These are phyloP conservation scores for Aspergillus intermedius DNA, from an alignment of 2,329 filamentous ascomycete genomes.

Conservation along the genomic window DNA sequence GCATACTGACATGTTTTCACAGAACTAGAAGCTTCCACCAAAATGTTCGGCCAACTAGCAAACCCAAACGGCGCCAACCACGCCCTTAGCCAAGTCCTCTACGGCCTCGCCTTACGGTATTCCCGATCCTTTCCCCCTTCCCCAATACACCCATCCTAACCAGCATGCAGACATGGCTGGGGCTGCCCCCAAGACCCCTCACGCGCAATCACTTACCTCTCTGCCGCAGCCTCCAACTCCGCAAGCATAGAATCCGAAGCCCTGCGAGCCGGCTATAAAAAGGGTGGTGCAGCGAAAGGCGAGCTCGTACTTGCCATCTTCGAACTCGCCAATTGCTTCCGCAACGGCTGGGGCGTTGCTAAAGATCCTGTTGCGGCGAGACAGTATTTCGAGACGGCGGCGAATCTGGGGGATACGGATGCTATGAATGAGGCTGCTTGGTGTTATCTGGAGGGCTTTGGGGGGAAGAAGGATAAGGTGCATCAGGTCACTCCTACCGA, in stretches of 20 bases:
- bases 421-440: constrained; percentile 95
- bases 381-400: constrained; percentile 95
- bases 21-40: constrained; percentile 72
- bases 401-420: constrained; percentile 91
- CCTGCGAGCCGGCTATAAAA: constrained; percentile 78
- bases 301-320: constrained; percentile 95
- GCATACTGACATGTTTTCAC: background rate
- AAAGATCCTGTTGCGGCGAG: constrained; percentile 78
- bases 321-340: constrained; percentile 70
- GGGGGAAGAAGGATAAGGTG: constrained; percentile 97
- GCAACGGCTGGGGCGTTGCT: constrained; percentile 86
- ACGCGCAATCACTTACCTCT: constrained; percentile 75
- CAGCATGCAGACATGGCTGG: constrained; percentile 72
- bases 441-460: constrained; percentile 96
- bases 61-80: constrained; percentile 82
- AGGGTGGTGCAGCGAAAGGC: constrained; percentile 89
- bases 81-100: constrained; percentile 89
- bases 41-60: constrained; percentile 75
- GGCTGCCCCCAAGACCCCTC: constrained; percentile 68
- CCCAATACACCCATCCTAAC: constrained; percentile 11
- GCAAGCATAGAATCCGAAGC: constrained; percentile 81
- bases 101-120: constrained; percentile 81
- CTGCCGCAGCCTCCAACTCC: constrained; percentile 81
- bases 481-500: constrained; percentile 31
- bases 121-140: constrained; percentile 17